Evolutionary conservation across 2,329 filamentous ascomycete species (phyloP), one percentile per base, ranked within the genome.

Genomic region (Fusarium tricinctum): DNA sequence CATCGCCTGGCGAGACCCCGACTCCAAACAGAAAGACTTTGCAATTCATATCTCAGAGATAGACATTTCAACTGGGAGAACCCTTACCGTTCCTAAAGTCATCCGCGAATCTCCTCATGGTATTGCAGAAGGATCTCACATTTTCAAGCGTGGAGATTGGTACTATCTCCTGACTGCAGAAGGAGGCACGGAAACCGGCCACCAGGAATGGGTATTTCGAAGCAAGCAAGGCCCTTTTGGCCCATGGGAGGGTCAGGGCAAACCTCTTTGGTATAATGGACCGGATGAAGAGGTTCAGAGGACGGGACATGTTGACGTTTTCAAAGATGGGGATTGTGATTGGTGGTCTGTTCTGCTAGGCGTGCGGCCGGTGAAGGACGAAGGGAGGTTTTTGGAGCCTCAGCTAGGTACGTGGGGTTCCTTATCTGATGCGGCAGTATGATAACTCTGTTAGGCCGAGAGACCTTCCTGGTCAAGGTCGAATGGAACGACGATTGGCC

Each of bases 161-260:
- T 74, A 74, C 39, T 74, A 74, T 10, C 67, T 74, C 5, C 61
- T 74, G 10, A 74, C 72, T 0, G 72, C 72, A 8, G 72, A 74
- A 7, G 72, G 72, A 14, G 72, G 72, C 3, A 74, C 72, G 26
- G 72, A 74, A 26, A 44, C 68, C 72, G 84, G 84, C 0, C 85
- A 88, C 63, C 81, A 82, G 52, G 83, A 85, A 60, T 86, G 84
- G 81, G 83, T 86, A 0, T 78, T 80, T 51, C 81, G 85, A 6
- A 86, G 81, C 62, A 77, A 74, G 12, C 68, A 66, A 1, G 77
- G 80, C 0, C 81, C 81, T 0, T 78, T 80, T 10, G 85, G 85
- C 0, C 84, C 83, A 1, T 87, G 85, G 84, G 82, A 84, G 56
- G 78, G 78, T 5, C 72, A 73, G 13, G 70, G 72, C 0, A 70